A percentile compares a stretch with the other conserved stretches of the same genome.
phyloP scores from a whole-genome alignment of 164 flowering plant species.

The Vitis cinerea region DNA sequence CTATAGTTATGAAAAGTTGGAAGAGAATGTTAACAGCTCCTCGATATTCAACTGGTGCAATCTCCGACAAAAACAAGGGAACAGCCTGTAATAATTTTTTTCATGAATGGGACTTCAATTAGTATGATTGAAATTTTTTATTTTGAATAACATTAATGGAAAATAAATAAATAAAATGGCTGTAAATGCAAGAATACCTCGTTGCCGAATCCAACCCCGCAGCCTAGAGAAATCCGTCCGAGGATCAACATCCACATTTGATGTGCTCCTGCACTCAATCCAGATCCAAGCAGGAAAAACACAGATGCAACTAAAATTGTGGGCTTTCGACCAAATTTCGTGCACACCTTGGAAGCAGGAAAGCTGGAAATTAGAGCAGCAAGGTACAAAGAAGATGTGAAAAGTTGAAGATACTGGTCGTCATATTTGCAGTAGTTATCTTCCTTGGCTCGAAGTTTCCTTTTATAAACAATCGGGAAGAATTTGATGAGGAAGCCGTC shows the following conservation, averaged over 20 bases:
- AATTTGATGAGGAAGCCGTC: constrained; percentile 31
- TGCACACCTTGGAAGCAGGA: constrained; percentile 15
- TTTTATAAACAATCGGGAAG: constrained; percentile 24
- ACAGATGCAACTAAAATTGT: constrained; percentile 20
- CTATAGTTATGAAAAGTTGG: constrained; percentile 48
- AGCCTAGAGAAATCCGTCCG: constrained; percentile 27
- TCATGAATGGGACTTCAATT: constrained; percentile 24
- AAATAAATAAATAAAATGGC: too few relatives aligned
- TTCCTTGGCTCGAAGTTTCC: constrained; percentile 19
- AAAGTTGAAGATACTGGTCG: constrained; percentile 23
- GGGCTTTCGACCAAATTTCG: constrained; percentile 16
- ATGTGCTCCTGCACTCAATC: constrained; percentile 12
- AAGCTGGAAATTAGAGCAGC: constrained; percentile 26
- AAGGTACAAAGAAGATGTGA: constrained; percentile 35
- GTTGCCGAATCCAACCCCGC: constrained; percentile 31
- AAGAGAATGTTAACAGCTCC: constrained; percentile 54
- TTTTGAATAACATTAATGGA: constrained; percentile 26
- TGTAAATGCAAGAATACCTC: constrained; percentile 14
- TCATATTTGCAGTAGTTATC: constrained; percentile 37
- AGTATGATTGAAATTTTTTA: constrained; percentile 78
- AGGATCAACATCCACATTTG: constrained; percentile 17
- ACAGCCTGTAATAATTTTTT: constrained; percentile 45
- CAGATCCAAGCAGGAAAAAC: constrained; percentile 23
- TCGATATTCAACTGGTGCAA: constrained; percentile 41
- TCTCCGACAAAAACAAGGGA: constrained; percentile 57